Evolutionary conservation across 164 flowering plant genomes (phyloP).

Genomic region (Aristolochia contorta): DNA sequence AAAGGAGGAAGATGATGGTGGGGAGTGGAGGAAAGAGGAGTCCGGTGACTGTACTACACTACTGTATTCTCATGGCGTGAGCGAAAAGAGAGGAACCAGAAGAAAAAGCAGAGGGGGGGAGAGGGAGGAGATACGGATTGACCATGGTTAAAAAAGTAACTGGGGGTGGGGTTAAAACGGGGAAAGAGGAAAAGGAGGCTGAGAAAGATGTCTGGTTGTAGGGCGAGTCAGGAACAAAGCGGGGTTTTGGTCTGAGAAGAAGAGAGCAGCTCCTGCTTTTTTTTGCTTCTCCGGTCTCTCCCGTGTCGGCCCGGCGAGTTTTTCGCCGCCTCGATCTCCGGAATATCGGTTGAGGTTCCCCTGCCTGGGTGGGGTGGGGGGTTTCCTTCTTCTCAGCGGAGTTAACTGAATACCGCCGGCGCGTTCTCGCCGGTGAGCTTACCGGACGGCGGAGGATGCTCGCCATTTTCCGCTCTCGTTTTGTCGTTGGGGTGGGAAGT

Average conservation of each 20-base stretch:
- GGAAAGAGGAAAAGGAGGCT: neutral
- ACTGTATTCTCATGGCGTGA: neutral
- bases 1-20: neutral
- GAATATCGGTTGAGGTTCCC: neutral
- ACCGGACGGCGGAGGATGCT: too few relatives aligned
- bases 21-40: too few relatives aligned
- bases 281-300: conserved; percentile 12
- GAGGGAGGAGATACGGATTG: neutral
- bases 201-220: conserved; percentile 21
- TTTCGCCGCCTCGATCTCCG: conserved; percentile 1
- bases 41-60: too few relatives aligned
- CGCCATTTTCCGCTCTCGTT: too few relatives aligned
- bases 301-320: conserved; percentile 4
- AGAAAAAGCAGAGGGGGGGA: neutral
- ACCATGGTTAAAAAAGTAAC: neutral
- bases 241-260: conserved; percentile 32
- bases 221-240: conserved; percentile 37
- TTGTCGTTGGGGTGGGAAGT: too few relatives aligned
- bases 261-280: conserved; percentile 19
- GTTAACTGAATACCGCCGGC: conserved; percentile 7
- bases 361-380: neutral
- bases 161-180: neutral
- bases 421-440: conserved; percentile 2
- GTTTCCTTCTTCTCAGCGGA: neutral
- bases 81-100: neutral